Percentiles rank a stretch among this genome's conserved stretches.
Conservation (phyloP, 495 filamentous ascomycete species). For the Aspergillus steynii region DNA sequence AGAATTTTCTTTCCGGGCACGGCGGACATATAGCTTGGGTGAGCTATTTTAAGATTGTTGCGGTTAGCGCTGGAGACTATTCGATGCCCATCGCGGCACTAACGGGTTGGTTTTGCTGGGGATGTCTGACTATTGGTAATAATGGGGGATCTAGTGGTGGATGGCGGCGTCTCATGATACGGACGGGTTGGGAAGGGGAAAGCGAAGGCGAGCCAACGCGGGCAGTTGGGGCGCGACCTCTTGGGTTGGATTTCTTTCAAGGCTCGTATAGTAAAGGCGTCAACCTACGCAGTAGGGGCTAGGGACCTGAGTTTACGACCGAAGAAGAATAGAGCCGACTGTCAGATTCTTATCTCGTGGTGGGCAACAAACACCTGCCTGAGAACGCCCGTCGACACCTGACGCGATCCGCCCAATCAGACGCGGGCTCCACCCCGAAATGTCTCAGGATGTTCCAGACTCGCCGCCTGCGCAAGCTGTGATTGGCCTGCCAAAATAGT, state of each 20-base stretch:
- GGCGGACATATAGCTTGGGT: not conserved
- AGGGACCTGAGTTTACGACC: too few species aligned
- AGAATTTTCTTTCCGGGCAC: not conserved
- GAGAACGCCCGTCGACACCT: not conserved
- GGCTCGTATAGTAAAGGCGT: too few species aligned
- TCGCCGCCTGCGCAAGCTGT: not conserved
- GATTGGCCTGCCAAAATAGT: conserved; percentile 19
- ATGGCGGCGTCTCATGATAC: too few species aligned
- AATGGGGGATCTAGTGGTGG: not conserved
- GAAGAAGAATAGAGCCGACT: not conserved
- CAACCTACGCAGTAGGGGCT: too few species aligned
- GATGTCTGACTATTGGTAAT: conserved; percentile 16
- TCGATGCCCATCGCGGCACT: not conserved
- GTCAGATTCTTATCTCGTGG: not conserved
- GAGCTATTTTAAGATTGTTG: not conserved
- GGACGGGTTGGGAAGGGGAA: too few species aligned
- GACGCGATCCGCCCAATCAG: not conserved
- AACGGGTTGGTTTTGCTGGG: not conserved
- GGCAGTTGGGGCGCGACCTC: too few species aligned
- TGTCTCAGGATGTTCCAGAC: conserved; percentile 20
- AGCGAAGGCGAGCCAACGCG: too few species aligned
- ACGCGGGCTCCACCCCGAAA: not conserved
- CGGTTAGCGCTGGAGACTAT: not conserved
- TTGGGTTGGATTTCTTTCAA: too few species aligned
- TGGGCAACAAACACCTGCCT: not conserved